Base-by-base conservation (phyloP, 306 rosid species). In the Gastrolobium villosum region DNA sequence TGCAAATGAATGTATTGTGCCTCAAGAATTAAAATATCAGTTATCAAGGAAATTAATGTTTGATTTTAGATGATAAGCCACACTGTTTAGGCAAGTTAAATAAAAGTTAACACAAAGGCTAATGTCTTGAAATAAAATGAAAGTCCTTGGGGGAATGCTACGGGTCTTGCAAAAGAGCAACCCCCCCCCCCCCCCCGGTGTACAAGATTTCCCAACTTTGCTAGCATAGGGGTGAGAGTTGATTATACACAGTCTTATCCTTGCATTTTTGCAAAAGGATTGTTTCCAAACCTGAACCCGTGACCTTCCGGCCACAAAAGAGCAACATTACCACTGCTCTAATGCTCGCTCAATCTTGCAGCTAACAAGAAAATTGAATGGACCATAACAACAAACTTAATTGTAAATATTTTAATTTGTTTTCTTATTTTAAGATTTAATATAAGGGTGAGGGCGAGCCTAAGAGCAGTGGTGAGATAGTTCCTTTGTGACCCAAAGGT, bases 1-100 rank as follows among this genome's bases (percentile, higher is more conserved):
- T 7, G 74, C 26, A 78, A 73, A 60, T 28, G 37, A 69, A 85
- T 69, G 69, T 20, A 67, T 10, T 75, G 77, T 55, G 10, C 37
- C 72, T 43, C 76, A 62, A 71, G n/a, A 65, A 62, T 31, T 70
- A 49, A 56, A 55, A 59, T 59, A 13, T 4, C 66, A 69, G 10
- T 41, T 30, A 55, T 31, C 35, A 37, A 55, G 10, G 36, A 55
- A 72, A 36, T 35, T 4, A 30, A 65, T 60, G 11, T 43, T 55
- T 35, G 3, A 37, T 5, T 43, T 74, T 75, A 36, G 70, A 53
- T 43, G 35, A 60, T 20, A 13, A 11, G 59, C 59, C 46, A 39
- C 26, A 20, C 3, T 14, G 43, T 44, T 72, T 20, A 74, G 56
- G 55, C 7, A 65, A 74, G 56, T 56, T 44, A 45, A 34, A 11